Evolutionary conservation across 2,329 filamentous ascomycete species (phyloP), one percentile per base, ranked within the genome.

Genomic region (Botryosphaeria dothidea): DNA sequence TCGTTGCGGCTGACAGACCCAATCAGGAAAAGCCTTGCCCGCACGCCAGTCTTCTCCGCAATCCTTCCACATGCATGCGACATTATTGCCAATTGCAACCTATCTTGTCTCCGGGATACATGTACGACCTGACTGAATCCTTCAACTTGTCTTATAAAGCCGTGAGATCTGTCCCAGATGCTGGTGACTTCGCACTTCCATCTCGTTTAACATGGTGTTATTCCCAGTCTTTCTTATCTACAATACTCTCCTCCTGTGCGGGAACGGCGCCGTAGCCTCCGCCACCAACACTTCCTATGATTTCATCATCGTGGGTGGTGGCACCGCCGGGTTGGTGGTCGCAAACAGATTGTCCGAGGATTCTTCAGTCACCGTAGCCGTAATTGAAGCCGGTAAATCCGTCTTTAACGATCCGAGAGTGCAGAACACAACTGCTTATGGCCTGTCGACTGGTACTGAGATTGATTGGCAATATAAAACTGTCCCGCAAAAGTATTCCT

Each of bases 381-480:
- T 70, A 6, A 23, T 70, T n/a, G 69, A 71, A 58, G 68, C 69
- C 23, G 69, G 56, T 17, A 67, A 58, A 58, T 58, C 69, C 2
- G 73, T 71, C 3, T 70, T 69, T 60, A 66, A 70, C 60, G 74
- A 77, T 36, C 67, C 70, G 8, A 73, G 73, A 61, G 74, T 77
- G 1, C 75, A 70, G 1, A 68, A 69, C 1, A 68, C 71, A 6
- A 36, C 60, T 3, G 68, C 68, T 9, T 67, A 62, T 31, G 68
- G 69, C 45, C 58, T 65, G 15, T 71, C 74, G 1, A 74, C 77
- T 19, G 72, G 73, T 11, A 76, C 73, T 2, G 66, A 67, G 1
- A 74, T 79, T 48, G 77, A 78, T 65, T 79, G 73, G 75, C 70
- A 70, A 17, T 78, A 77, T 51, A 38, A 73, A 65, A 78, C 75